Percentiles rank a stretch among this genome's conserved stretches.
Evolutionary conservation across 345 rosid species (phyloP).

Genomic region (Atalantia buxifolia): DNA sequence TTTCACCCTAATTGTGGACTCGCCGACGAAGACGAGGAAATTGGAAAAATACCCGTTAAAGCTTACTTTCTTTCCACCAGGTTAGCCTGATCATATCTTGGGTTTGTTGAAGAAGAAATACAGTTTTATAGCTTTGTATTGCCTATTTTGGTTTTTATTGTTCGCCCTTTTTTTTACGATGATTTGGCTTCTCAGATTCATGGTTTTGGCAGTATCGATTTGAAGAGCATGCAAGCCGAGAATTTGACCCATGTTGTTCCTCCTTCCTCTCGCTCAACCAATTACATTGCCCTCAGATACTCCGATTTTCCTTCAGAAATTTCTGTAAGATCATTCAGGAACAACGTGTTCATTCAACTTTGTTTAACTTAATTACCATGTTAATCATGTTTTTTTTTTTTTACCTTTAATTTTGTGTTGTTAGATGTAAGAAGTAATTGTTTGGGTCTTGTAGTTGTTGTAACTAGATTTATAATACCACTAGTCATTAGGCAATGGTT

Average conservation of each 20-base stretch:
- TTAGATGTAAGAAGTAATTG: not conserved
- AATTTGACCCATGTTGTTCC: conserved; percentile 79
- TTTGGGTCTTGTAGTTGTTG: not conserved
- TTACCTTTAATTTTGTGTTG: not conserved
- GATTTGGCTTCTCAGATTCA: conserved; percentile 62
- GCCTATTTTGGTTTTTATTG: conserved; percentile 8
- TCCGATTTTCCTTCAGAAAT: conserved; percentile 53
- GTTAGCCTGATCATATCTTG: conserved; percentile 22
- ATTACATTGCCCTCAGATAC: conserved; percentile 78
- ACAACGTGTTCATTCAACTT: conserved; percentile 1
- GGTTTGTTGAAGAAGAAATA: not conserved
- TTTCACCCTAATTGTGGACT: conserved; percentile 26
- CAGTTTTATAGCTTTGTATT: not conserved
- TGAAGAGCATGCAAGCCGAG: conserved; percentile 95
- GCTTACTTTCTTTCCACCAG: conserved; percentile 85
- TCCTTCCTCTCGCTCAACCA: conserved; percentile 83
- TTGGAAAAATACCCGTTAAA: conserved; percentile 70
- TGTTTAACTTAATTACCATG: not conserved
- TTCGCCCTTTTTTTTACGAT: conserved; percentile 23
- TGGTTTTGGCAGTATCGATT: conserved; percentile 95
- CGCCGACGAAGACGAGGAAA: conserved; percentile 52
- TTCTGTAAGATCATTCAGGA: conserved; percentile 55
- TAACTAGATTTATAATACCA: not conserved
- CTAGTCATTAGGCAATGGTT: not conserved
- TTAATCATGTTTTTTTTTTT: not conserved